phyloP scores from a whole-genome alignment of 306 rosid species.

The Geum urbanum region DNA sequence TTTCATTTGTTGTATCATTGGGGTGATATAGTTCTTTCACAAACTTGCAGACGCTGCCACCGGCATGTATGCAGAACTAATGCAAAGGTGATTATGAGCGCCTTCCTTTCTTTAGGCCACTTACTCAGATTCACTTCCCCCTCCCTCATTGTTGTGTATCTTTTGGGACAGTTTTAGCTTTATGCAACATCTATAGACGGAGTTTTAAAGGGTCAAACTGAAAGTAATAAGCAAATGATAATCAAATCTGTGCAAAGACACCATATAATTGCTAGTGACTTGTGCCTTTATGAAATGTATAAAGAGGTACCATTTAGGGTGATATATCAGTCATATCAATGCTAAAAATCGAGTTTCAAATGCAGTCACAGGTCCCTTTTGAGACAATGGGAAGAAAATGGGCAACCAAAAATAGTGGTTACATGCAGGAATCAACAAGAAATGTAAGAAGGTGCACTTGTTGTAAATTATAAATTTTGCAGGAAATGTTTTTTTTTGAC shows the following conservation, averaged over 20 bases:
- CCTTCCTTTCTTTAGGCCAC: not conserved
- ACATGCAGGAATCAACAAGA: constrained; percentile 86
- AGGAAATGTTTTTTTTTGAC: not conserved
- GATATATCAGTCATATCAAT: not conserved
- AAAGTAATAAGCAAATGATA: not conserved
- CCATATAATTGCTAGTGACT: not conserved
- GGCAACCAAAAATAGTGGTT: constrained; percentile 88
- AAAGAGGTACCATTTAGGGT: not conserved
- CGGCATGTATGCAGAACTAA: constrained; percentile 72
- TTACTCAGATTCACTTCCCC: not conserved
- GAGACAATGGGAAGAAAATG: constrained; percentile 80
- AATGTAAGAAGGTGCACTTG: constrained; percentile 53
- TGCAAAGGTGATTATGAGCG: constrained; percentile 51
- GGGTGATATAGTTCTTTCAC: constrained; percentile 8
- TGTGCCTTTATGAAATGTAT: not conserved
- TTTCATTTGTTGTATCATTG: constrained; percentile 7
- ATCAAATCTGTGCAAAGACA: not conserved
- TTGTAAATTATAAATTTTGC: constrained; percentile 18
- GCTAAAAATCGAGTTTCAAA: constrained; percentile 6
- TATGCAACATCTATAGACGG: not conserved
- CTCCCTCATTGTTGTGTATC: not conserved
- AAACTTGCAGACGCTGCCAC: constrained; percentile 81
- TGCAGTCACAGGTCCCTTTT: constrained; percentile 66
- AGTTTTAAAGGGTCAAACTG: not conserved
- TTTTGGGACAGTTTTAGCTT: not conserved